Base-by-base conservation (phyloP, 1,284 basidiomycete genomes). In the Ceratobasidium sp. region DNA sequence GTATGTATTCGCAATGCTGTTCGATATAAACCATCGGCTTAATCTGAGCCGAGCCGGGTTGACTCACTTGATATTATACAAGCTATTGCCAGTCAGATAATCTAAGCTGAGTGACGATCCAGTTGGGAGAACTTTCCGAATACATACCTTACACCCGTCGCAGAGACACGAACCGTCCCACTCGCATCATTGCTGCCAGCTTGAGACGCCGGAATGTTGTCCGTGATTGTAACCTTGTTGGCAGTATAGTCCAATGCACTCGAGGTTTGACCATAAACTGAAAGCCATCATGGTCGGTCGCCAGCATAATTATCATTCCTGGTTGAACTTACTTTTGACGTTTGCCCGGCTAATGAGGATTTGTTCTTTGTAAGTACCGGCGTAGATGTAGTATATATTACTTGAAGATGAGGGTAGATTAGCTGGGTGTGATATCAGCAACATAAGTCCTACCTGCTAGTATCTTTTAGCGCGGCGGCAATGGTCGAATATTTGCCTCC, bases 191-290 rank as follows among this genome's bases (percentile, higher is more conserved):
- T 74, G 43, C 74, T 69, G 4, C 76, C 76, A 13, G 76, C 74
- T 5, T 22, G 29, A 39, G 74, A 48, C 13, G 76, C 77, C 24
- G 75, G 74, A 3, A 66, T 37, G 16, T 73, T 75, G 27, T 75
- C 37, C 29, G 79, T 78, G 46, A 74, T 43, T 19, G 76, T 72
- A 34, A 76, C 76, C 72, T 76, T 76, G 53, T 76, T 53, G 19
- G 62, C 43, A 49, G 69, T 73, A 43, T 56, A 73, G 34, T 39
- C 49, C 3, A 59, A n/a, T 5, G 46, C 41, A 19, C 41, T 59
- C 24, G 31, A 29, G 6, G 66, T 69, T 34, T 69, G 66, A 16
- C 66, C 66, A 24, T 69, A 69, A 58, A 69, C 66, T 69, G 16
- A 39, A 16, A 43, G 19, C 6, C n/a, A 9, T 24, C 4, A 14